A percentile compares a stretch with the other conserved stretches of the same genome.
Conservation (phyloP, 768 basidiomycete species). For the Chiua virens region DNA sequence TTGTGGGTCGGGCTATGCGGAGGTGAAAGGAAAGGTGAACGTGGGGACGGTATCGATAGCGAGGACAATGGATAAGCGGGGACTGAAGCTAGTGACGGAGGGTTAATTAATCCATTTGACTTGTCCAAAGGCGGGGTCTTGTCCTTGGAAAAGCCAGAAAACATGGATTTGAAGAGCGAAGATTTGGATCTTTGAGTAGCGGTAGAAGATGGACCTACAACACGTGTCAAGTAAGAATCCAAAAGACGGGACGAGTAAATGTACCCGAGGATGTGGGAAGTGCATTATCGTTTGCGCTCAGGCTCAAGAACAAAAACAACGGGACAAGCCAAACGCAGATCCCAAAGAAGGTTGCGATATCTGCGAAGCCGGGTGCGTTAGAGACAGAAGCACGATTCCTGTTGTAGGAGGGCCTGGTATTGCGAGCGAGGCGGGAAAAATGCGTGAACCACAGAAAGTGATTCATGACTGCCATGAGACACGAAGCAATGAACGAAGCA, state of each 20-base stretch:
- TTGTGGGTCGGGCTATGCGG: constrained; percentile 10
- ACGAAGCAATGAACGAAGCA: constrained; percentile 79
- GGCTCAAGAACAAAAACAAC: constrained; percentile 90
- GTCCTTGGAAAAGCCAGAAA: constrained; percentile 43
- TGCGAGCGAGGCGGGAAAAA: constrained; percentile 73
- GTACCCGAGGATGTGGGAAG: constrained; percentile 70
- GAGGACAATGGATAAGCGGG: constrained; percentile 25
- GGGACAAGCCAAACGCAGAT: constrained; percentile 89
- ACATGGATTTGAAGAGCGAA: constrained; percentile 69
- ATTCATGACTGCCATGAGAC: constrained; percentile 79
- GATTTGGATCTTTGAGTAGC: constrained; percentile 46
- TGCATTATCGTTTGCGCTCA: constrained; percentile 96
- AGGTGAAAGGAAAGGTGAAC: constrained; percentile 23
- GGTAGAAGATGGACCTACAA: constrained; percentile 21
- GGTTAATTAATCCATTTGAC: constrained; percentile 72
- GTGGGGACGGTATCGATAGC: constrained; percentile 27
- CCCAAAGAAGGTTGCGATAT: constrained; percentile 83
- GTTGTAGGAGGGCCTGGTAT: constrained; percentile 52
- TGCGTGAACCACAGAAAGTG: constrained; percentile 98
- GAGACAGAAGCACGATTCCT: constrained; percentile 43
- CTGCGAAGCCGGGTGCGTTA: constrained; percentile 52
- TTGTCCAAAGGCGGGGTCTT: constrained; percentile 46
- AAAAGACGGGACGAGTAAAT: constrained; percentile 2
- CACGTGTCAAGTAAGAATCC: constrained; percentile 9
- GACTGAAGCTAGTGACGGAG: constrained; percentile 38